A percentile compares a stretch with the other conserved stretches of the same genome.
Evolutionary conservation across 176 grass and related monocot genomes (phyloP).

Genomic region (Oryza glaberrima): DNA sequence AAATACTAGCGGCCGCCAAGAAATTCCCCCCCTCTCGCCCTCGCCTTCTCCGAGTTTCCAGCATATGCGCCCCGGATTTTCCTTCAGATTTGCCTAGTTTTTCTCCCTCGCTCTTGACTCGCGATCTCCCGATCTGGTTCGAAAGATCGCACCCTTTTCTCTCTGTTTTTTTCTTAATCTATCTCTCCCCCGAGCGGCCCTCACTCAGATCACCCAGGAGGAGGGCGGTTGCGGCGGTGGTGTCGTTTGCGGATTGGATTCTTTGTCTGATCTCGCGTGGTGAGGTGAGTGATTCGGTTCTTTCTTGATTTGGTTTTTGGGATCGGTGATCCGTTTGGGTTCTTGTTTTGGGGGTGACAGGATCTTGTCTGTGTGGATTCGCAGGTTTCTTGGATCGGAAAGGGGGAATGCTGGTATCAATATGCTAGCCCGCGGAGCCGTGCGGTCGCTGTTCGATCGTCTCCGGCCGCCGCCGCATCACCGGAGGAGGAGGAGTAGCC

Average conservation of each 20-base stretch:
- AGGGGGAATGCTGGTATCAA: conserved; percentile 60
- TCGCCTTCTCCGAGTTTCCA: conserved; percentile 35
- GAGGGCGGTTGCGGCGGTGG: neutral
- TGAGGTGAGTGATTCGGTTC: neutral
- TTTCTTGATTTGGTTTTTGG: neutral
- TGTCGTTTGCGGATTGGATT: neutral
- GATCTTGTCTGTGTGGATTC: conserved; percentile 24
- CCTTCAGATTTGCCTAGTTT: neutral
- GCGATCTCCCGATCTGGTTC: conserved; percentile 18
- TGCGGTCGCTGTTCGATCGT: conserved; percentile 55
- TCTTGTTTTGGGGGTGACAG: neutral
- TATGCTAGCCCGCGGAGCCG: conserved; percentile 65
- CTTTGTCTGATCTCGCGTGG: neutral
- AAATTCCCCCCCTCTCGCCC: conserved; percentile 25
- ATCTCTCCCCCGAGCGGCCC: too few relatives aligned
- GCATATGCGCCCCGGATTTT: neutral
- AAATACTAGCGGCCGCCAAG: conserved; percentile 14
- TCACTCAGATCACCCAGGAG: conserved; percentile 37
- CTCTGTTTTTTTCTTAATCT: too few relatives aligned
- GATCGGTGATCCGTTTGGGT: neutral
- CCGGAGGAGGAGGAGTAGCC: conserved; percentile 20
- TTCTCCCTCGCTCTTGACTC: neutral
- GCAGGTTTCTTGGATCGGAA: conserved; percentile 29
- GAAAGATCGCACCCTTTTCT: neutral
- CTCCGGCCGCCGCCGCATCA: conserved; percentile 21